Evolutionary conservation across 2,329 filamentous ascomycete species (phyloP), one percentile per base, ranked within the genome.

Genomic region (Dothiorella sarmentorum): DNA sequence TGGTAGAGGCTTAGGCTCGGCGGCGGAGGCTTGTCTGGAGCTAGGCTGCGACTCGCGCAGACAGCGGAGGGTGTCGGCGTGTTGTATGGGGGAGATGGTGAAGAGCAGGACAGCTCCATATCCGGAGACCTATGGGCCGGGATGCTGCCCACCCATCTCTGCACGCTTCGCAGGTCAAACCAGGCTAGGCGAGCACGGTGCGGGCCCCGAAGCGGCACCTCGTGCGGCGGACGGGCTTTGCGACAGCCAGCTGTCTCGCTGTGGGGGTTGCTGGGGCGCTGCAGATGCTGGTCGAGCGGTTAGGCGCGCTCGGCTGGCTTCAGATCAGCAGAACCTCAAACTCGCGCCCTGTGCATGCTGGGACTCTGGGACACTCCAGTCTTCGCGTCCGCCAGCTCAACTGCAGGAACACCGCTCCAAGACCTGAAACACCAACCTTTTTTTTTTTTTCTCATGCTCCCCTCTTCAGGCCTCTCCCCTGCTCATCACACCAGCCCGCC

Each of bases 241-340:
- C 52, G 52, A 56, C 52, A 56, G 52, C 52, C 52, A 43, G 52
- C 37, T 56, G 52, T 56, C 52, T 56, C 37, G 49, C 49, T 57
- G 55, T 47, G 55, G 43, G 55, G 53, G n/a, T n/a, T 45, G 42
- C 37, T 42, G 40, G 52, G 52, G 42, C 29, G 55, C 40, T 49
- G 51, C 51, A 51, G 45, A 33, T 55, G 29, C 29, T 31, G 29
- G 18, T 26, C 18, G 40, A 4, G 40, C 40, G 37, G 37, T 31
- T 27, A 33, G 17, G 20, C 26, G 52, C 52, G 37, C 27, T 56
- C 37, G 52, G 52, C 38, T 56, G 37, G 52, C 52, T 26, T 56
- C 52, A 56, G 52, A 56, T 56, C 52, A 31, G 29, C 47, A 38
- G 18, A 37, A 52, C 13, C 47, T 52, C 47, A 35, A 24, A 52